Percentiles rank a stretch among this genome's conserved stretches.
Conservation (phyloP, 177 flowering plant species). For the Tripterygium wilfordii region DNA sequence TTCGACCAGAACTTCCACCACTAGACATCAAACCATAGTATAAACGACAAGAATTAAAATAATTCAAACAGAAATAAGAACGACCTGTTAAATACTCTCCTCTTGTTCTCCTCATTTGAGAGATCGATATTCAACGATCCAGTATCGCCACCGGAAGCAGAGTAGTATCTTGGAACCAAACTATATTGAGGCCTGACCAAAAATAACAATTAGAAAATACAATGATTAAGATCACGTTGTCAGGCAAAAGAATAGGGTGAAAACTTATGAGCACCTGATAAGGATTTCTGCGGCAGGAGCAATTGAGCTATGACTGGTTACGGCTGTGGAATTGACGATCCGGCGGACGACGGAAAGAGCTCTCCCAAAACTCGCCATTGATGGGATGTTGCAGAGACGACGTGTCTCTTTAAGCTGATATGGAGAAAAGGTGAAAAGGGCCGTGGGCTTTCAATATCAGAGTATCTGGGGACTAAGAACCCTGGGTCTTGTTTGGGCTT, state of each 20-base stretch:
- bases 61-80: background rate
- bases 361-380: slow-evolving; percentile 32
- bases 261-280: slow-evolving; percentile 6
- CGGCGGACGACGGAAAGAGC: slow-evolving; percentile 13
- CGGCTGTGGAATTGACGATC: slow-evolving; percentile 10
- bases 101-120: slow-evolving; percentile 69
- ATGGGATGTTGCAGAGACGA: background rate
- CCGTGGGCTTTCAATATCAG: too few relatives aligned
- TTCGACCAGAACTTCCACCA: background rate
- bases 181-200: slow-evolving; percentile 20
- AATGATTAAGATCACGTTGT: background rate
- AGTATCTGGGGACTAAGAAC: too few relatives aligned
- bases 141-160: background rate
- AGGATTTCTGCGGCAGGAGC: slow-evolving; percentile 2
- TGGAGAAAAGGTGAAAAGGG: background rate
- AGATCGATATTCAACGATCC: slow-evolving; percentile 42
- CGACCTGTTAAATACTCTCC: slow-evolving; percentile 61
- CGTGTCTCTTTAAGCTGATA: too few relatives aligned
- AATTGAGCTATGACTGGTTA: background rate
- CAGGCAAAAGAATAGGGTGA: background rate
- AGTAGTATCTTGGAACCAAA: slow-evolving; percentile 25
- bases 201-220: background rate
- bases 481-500: too few relatives aligned
- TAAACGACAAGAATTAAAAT: background rate
- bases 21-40: background rate